Conservation (phyloP, 116 monocot species). For the Trichopus zeylanicus region DNA sequence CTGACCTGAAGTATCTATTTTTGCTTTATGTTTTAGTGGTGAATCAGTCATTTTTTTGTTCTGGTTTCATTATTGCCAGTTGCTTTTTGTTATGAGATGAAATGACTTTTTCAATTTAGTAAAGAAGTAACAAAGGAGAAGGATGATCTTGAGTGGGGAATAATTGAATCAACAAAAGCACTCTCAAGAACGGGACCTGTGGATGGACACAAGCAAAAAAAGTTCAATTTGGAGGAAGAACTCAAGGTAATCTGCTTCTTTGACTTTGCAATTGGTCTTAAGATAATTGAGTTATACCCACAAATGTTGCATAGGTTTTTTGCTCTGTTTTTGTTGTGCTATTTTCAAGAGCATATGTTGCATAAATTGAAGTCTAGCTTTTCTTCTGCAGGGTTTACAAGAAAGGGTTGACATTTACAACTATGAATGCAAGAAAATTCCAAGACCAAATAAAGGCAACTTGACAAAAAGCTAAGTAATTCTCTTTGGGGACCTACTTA, state of each 20-base stretch:
- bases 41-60: background rate
- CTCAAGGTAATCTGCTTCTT: conserved; percentile 40
- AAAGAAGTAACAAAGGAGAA: conserved; percentile 89
- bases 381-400: conserved; percentile 46
- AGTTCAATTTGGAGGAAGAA: conserved; percentile 82
- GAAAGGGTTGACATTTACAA: conserved; percentile 74
- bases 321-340: too few species aligned
- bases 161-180: conserved; percentile 69
- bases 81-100: background rate
- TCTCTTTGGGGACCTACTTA: background rate
- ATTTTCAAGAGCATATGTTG: too few species aligned
- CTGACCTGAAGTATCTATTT: too few species aligned
- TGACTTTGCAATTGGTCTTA: background rate
- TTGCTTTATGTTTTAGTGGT: too few species aligned
- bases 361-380: background rate
- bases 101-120: conserved; percentile 12
- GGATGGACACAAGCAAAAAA: conserved; percentile 67
- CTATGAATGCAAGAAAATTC: conserved; percentile 76
- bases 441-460: conserved; percentile 51
- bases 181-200: conserved; percentile 75
- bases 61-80: background rate
- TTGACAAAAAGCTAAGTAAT: conserved; percentile 11
- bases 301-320: too few species aligned
- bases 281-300: background rate
- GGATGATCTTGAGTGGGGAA: conserved; percentile 90